Evolutionary conservation across 345 rosid species (phyloP), one percentile per base, ranked within the genome.

Genomic region (Draba incana): DNA sequence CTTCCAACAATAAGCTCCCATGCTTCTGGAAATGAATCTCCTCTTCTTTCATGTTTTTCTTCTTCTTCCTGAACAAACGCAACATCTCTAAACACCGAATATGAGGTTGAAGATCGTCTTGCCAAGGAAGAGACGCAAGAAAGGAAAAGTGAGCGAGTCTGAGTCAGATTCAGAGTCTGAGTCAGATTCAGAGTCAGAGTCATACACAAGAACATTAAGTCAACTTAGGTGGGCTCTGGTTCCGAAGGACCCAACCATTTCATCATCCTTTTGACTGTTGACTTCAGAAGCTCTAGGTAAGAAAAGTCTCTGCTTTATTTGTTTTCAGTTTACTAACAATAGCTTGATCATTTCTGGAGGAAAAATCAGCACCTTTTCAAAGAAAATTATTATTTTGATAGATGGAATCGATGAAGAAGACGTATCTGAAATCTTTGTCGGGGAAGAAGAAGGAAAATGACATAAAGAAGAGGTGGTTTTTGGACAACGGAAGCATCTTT

Each of bases 1-100:
- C 68, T 41, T 70, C 75, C 68, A 70, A 42, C 46, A 61, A 14
- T 45, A 31, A 69, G 52, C 66, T 30, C 35, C 66, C 74, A 13
- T 59, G 41, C 60, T 50, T 30, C 10, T 69, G 66, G 37, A 69
- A 59, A 13, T 41, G 10, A 0, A 59, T 49, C 35, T 61, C 62
- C 20, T 51, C 38, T n/a, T 70, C 38, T 61, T 42, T 61, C 16
- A 46, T 62, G n/a, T n/a, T n/a, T 20, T 70, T 27, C 68, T 59
- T 56, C 63, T 56, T 50, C 28, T 41, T 59, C 8, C 6, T 52
- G 30, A 61, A 62, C 16, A 43, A 53, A 62, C 46, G 1, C 39
- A 69, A 52, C 62, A 70, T 70, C 39, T 52, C 47, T 33, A 43
- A 52, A 14, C 55, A 2, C 53, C 41, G 45, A 20, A 60, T 8